Evolutionary conservation across 164 flowering plant species (phyloP).

Genomic region (Vitis rupestris): DNA sequence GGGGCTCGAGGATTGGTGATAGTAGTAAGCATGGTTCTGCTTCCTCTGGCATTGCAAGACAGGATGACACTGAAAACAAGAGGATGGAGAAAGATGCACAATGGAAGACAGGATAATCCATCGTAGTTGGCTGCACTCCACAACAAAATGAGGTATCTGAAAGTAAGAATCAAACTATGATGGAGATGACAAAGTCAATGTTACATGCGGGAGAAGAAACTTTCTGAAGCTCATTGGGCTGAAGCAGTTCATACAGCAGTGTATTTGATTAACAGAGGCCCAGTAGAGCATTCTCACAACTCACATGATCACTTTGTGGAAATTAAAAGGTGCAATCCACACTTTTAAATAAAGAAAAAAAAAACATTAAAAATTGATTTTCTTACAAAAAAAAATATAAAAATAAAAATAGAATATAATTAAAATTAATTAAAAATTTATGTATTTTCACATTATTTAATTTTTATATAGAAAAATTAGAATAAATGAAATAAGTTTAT

Average conservation of each 20-base stretch:
- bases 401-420: too few relatives aligned
- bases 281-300: too few relatives aligned
- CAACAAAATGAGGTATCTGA: neutral
- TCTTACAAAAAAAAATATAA: too few relatives aligned
- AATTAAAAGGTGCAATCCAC: too few relatives aligned
- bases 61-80: slow-evolving; percentile 3
- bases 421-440: too few relatives aligned
- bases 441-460: too few relatives aligned
- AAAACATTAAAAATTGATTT: too few relatives aligned
- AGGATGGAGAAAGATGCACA: slow-evolving; percentile 10
- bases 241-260: neutral
- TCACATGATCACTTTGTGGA: too few relatives aligned
- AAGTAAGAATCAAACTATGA: neutral
- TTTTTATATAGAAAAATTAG: too few relatives aligned
- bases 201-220: neutral
- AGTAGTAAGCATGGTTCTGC: slow-evolving; percentile 24
- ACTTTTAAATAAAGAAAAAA: too few relatives aligned
- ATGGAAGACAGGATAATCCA: slow-evolving; percentile 9
- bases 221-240: neutral
- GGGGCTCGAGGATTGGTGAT: slow-evolving; percentile 29
- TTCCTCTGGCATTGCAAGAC: slow-evolving; percentile 8
- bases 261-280: neutral
- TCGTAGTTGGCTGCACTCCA: neutral
- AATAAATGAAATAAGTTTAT: too few relatives aligned
- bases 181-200: neutral